Conservation (phyloP, 2,329 filamentous ascomycete genomes). For the Phaeosphaeria sp. region DNA sequence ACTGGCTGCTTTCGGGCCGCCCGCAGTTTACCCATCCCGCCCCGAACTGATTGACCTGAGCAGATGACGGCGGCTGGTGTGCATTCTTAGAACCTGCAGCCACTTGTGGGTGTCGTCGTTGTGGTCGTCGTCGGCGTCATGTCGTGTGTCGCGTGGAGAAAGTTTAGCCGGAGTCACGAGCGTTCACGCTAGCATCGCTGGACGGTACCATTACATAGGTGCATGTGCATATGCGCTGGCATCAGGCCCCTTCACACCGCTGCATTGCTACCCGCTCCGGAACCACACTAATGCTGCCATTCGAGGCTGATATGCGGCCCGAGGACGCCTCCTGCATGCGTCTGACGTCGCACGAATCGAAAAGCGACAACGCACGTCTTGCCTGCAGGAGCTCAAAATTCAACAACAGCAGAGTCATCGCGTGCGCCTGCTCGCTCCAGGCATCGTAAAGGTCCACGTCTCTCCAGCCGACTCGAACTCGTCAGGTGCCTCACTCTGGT, state of each 20-base stretch:
- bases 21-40: conserved; percentile 49
- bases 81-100: conserved; percentile 35
- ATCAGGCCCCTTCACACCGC: conserved; percentile 4
- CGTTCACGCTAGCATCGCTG: background rate
- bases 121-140: conserved; percentile 12
- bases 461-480: conserved; percentile 2
- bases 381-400: conserved; percentile 36
- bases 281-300: conserved; percentile 6
- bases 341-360: conserved; percentile 38
- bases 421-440: conserved; percentile 18
- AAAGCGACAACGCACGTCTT: conserved; percentile 37
- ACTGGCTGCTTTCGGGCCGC: conserved; percentile 45
- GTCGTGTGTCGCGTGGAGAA: conserved; percentile 5
- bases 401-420: conserved; percentile 25
- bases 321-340: conserved; percentile 18
- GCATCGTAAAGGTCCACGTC: conserved; percentile 14
- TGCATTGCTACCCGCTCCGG: conserved; percentile 7
- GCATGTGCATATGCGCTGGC: background rate
- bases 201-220: background rate
- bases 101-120: conserved; percentile 23
- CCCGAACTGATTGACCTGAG: conserved; percentile 27
- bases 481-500: background rate
- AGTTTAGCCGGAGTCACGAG: conserved; percentile 3
- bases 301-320: conserved; percentile 32
- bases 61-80: conserved; percentile 21